Conservation (phyloP, 2,329 filamentous ascomycete genomes). For the Botryotinia calthae region DNA sequence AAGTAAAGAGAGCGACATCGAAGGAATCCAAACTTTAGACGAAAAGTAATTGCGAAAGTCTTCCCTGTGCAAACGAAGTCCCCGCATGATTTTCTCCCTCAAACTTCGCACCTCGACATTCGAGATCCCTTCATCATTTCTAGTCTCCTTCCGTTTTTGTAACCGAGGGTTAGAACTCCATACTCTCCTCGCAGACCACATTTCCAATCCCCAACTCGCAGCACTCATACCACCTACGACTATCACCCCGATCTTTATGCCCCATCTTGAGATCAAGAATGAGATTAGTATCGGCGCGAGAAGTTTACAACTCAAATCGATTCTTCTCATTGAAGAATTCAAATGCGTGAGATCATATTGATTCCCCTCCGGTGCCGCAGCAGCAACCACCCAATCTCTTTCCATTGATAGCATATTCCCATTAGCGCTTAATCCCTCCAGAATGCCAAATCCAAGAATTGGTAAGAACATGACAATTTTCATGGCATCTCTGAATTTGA, state of each 20-base stretch:
- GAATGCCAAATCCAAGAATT: slow-evolving; percentile 42
- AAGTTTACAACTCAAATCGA: slow-evolving; percentile 57
- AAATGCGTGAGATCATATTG: slow-evolving; percentile 44
- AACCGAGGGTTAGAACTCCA: slow-evolving; percentile 40
- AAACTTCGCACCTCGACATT: not conserved
- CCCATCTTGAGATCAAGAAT: slow-evolving; percentile 44
- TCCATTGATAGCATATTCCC: slow-evolving; percentile 49
- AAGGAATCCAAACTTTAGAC: slow-evolving; percentile 45
- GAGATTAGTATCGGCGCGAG: slow-evolving; percentile 52
- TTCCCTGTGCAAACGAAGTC: slow-evolving; percentile 31
- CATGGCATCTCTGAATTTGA: slow-evolving; percentile 20
- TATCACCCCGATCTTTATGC: slow-evolving; percentile 45
- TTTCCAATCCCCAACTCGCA: slow-evolving; percentile 43
- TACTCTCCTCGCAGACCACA: slow-evolving; percentile 42
- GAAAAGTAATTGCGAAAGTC: slow-evolving; percentile 42
- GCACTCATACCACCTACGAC: slow-evolving; percentile 47
- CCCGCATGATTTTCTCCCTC: slow-evolving; percentile 10
- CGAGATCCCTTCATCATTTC: not conserved
- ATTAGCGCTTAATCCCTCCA: slow-evolving; percentile 44
- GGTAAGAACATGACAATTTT: slow-evolving; percentile 40
- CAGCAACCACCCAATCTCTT: slow-evolving; percentile 46
- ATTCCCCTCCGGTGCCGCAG: slow-evolving; percentile 38
- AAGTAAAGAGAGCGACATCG: slow-evolving; percentile 49
- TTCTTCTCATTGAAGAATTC: slow-evolving; percentile 55
- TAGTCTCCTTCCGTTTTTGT: slow-evolving; percentile 34